Evolutionary conservation across 352 stramenopile genomes (phyloP).

Genomic region (Phytophthora meadii): DNA sequence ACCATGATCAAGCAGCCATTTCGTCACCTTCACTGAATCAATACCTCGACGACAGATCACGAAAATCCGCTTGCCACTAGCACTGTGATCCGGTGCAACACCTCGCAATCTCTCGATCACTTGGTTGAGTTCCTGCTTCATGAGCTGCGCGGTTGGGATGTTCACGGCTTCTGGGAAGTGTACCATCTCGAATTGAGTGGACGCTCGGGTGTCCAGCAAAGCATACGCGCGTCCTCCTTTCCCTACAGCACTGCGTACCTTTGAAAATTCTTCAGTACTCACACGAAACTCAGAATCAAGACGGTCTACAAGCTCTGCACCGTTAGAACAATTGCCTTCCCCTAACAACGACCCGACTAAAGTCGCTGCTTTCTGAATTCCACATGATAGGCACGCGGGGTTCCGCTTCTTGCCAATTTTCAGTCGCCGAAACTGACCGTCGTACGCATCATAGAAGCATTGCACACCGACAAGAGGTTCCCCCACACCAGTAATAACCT

Average conservation of each 20-base stretch:
- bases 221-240: constrained; percentile 34
- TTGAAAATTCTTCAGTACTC: constrained; percentile 45
- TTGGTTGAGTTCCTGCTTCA: constrained; percentile 34
- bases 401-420: constrained; percentile 57
- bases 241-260: constrained; percentile 25
- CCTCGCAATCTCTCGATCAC: constrained; percentile 27
- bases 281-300: constrained; percentile 45
- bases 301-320: constrained; percentile 3
- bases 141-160: constrained; percentile 58
- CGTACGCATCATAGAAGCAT: constrained; percentile 83
- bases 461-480: constrained; percentile 65
- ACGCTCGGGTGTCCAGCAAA: constrained; percentile 67
- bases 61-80: constrained; percentile 26
- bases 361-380: constrained; percentile 1
- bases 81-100: neutral
- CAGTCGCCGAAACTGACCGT: constrained; percentile 70
- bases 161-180: constrained; percentile 77
- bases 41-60: constrained; percentile 87
- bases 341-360: constrained; percentile 21
- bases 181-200: constrained; percentile 78
- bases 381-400: constrained; percentile 50
- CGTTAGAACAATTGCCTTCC: constrained; percentile 23
- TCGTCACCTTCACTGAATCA: constrained; percentile 66
- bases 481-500: constrained; percentile 85
- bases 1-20: constrained; percentile 60